These are phyloP conservation scores for Sporothrix dimorphospora DNA, from an alignment of 2,329 filamentous ascomycete genomes.

Conservation along the genomic window DNA sequence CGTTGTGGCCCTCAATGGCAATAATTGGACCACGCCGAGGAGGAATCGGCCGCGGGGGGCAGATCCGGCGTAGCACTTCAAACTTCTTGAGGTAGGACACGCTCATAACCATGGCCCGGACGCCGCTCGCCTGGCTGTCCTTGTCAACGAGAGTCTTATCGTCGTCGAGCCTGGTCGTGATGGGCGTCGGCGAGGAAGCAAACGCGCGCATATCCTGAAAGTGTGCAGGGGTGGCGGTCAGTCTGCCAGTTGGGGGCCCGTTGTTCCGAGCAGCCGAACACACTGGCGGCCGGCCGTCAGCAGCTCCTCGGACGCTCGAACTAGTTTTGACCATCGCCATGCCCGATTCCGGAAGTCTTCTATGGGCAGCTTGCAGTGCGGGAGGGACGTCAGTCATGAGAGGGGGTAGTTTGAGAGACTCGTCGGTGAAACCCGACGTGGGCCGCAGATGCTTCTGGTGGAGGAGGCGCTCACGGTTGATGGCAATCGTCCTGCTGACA, in stretches of 20 bases:
- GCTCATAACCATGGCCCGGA: slow-evolving; percentile 74
- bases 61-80: slow-evolving; percentile 73
- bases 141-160: slow-evolving; percentile 7
- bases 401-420: slow-evolving; percentile 58
- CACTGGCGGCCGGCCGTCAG: too few species aligned
- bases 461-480: neutral
- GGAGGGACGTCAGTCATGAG: slow-evolving; percentile 49
- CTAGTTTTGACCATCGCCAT: neutral
- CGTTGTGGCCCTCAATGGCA: slow-evolving; percentile 75
- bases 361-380: neutral
- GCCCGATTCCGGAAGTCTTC: neutral
- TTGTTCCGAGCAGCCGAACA: neutral
- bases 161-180: neutral
- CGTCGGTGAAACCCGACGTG: slow-evolving; percentile 41
- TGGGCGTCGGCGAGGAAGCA: slow-evolving; percentile 26
- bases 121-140: slow-evolving; percentile 47
- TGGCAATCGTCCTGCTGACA: neutral
- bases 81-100: slow-evolving; percentile 78
- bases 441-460: slow-evolving; percentile 20
- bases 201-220: slow-evolving; percentile 25
- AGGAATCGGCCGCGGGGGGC: slow-evolving; percentile 58
- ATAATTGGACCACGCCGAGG: slow-evolving; percentile 74
- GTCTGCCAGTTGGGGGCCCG: neutral
- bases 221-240: neutral
- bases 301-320: neutral